phyloP scores from a whole-genome alignment of 129 eudicot genomes.

The Helianthus tuberosus region DNA sequence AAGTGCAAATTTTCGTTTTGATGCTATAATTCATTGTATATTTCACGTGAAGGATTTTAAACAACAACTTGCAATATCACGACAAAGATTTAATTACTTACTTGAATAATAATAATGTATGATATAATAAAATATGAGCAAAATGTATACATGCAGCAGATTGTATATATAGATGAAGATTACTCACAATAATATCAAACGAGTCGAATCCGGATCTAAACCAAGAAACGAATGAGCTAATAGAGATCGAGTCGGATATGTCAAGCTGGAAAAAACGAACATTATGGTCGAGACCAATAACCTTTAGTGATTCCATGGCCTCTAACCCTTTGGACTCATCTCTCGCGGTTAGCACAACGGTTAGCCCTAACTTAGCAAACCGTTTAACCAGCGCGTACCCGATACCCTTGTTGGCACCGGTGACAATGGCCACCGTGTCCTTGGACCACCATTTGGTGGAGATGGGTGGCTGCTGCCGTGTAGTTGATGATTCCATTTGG shows the following conservation, averaged over 20 bases:
- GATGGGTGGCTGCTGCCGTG: conserved; percentile 4
- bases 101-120: background rate
- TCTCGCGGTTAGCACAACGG: conserved; percentile 72
- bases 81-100: background rate
- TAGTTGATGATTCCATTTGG: conserved; percentile 23
- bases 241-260: conserved; percentile 56
- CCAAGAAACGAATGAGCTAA: conserved; percentile 53
- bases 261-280: conserved; percentile 63
- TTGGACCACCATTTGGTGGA: conserved; percentile 76
- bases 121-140: background rate
- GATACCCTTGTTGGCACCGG: conserved; percentile 90
- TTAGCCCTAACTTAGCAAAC: conserved; percentile 69
- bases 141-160: background rate
- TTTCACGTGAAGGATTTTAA: background rate
- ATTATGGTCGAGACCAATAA: conserved; percentile 40
- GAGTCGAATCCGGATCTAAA: conserved; percentile 46
- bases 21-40: no score
- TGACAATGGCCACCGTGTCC: conserved; percentile 73
- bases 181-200: conserved; percentile 79
- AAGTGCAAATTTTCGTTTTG: background rate
- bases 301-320: conserved; percentile 52
- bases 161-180: background rate
- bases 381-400: conserved; percentile 71
- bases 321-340: conserved; percentile 51
- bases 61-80: no score